Evolutionary conservation across 306 rosid genomes (phyloP), one percentile per base, ranked within the genome.

Genomic region (Macrotyloma uniflorum): DNA sequence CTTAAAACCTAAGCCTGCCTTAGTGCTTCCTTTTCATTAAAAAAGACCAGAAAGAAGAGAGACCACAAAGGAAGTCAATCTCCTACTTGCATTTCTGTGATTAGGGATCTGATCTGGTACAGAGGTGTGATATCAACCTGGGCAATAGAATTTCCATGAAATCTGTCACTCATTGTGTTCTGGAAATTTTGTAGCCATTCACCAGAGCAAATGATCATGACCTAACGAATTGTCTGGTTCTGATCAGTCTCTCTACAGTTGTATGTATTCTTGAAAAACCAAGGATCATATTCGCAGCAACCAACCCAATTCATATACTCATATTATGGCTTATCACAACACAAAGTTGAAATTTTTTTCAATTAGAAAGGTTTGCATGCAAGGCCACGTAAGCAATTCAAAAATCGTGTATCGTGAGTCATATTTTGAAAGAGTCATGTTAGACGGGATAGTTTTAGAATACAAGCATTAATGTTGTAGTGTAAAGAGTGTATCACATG

Each of bases 371-470:
- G 35, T 32, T 30, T 32, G 5, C 33, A 30, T 30, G 28, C 28
- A 26, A 26, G 28, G 28, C 2, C 3, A 30, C 4, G 33, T 1
- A 2, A 30, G 35, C 35, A 32, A 32, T 32, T 32, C 6, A 32
- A 5, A 32, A 5, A 4, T 32, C 0, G 35, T 32, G 6, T 4
- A 32, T 53, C 20, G 4, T 53, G 59, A 8, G 3, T 53, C 26
- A 53, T 20, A 69, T 40, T 67, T 83, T 66, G 85, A 65, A 80
- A 76, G 67, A 74, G 76, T 65, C 69, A 22, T 11, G 79, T 65
- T 68, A 46, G 92, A 90, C 85, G 83, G 73, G 14, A 61, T 33
- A 12, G 33, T 79, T 64, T 65, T 79, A 59, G 65, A 79, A 33
- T 81, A 67, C 49, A 73, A 36, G 61, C 15, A 51, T 72, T 70